Evolutionary conservation across 768 basidiomycete species (phyloP).

Genomic region (Mycena amicta): DNA sequence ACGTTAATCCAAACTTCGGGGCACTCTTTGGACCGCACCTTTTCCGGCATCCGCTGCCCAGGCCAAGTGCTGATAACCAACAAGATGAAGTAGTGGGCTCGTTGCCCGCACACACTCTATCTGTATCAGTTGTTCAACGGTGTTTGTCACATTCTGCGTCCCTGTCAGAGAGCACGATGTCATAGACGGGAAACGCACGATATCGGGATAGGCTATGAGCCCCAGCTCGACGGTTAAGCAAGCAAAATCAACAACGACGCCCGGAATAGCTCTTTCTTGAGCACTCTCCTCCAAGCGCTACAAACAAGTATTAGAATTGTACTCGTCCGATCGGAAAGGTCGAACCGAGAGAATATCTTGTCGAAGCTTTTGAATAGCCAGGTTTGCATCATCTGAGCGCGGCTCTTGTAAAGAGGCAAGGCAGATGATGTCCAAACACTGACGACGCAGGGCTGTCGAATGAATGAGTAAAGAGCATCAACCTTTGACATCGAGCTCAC

Average conservation of each 20-base stretch:
- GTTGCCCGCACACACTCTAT: slow-evolving; percentile 36
- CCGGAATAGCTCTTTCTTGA: too few relatives aligned
- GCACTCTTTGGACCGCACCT: slow-evolving; percentile 35
- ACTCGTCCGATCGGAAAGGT: background rate
- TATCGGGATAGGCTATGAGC: too few relatives aligned
- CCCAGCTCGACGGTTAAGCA: too few relatives aligned
- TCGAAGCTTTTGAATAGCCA: slow-evolving; percentile 16
- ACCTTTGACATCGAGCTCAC: slow-evolving; percentile 7
- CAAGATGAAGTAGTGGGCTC: slow-evolving; percentile 46
- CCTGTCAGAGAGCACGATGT: background rate
- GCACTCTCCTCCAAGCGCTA: slow-evolving; percentile 13
- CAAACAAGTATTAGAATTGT: background rate
- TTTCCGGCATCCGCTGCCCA: slow-evolving; percentile 48
- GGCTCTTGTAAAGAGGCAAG: slow-evolving; percentile 34
- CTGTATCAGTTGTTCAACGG: slow-evolving; percentile 41
- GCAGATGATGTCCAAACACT: slow-evolving; percentile 44
- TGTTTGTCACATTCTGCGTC: slow-evolving; percentile 19
- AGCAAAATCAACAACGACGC: too few relatives aligned
- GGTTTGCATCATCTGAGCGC: slow-evolving; percentile 23
- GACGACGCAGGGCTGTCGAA: slow-evolving; percentile 39
- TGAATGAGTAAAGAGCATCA: background rate
- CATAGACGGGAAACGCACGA: too few relatives aligned
- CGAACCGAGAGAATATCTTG: slow-evolving; percentile 29
- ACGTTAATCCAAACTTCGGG: background rate
- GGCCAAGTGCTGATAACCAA: slow-evolving; percentile 57